Evolutionary conservation across 345 rosid species (phyloP), one percentile per base, ranked within the genome.

Genomic region (Pelargonium nanum): DNA sequence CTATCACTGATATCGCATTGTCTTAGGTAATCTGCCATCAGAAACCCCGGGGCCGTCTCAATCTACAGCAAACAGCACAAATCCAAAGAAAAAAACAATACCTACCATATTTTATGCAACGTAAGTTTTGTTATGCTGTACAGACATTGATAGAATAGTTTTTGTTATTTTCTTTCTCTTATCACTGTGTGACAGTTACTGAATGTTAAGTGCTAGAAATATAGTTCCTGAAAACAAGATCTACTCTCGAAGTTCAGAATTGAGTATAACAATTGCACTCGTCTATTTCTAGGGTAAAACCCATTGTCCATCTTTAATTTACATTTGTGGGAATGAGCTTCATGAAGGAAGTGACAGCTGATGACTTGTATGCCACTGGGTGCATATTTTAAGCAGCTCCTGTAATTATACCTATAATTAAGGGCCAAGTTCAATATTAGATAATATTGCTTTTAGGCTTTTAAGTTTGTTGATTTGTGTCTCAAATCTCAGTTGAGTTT

Each of bases 61-160:
- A 26, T 25, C 78, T 21, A 60, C 60, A 19, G 28, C 73, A 19
- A 78, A 72, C 25, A 66, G 40, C 62, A 81, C 77, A 75, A 75
- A 28, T 70, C 61, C 64, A 55, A 92, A 83, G 77, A 81, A 86
- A 64, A 83, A 73, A 64, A 28, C 48, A 25, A 55, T 64, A 9
- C 98, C 98, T 60, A 81, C 77, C 4, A 81, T 89, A 54, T 92
- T 65, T 64, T 92, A 85, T 72, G 77, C 97, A 19, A 74, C 98
- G 96, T 92, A 74, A 78, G 97, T 74, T 54, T 73, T 50, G 5
- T 52, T 16, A 3, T 55, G 21, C 9, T 52, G 55, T 15, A n/a
- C 22, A 9, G 21, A 20, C 55, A 52, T 2, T 45, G 1, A 52
- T 17, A 52, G 17, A 19, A 52, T 17, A 2, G 21, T 20, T 5